Evolutionary conservation across 208 protist species (phyloP).

Genomic region (Wallacemonas rigidus): DNA sequence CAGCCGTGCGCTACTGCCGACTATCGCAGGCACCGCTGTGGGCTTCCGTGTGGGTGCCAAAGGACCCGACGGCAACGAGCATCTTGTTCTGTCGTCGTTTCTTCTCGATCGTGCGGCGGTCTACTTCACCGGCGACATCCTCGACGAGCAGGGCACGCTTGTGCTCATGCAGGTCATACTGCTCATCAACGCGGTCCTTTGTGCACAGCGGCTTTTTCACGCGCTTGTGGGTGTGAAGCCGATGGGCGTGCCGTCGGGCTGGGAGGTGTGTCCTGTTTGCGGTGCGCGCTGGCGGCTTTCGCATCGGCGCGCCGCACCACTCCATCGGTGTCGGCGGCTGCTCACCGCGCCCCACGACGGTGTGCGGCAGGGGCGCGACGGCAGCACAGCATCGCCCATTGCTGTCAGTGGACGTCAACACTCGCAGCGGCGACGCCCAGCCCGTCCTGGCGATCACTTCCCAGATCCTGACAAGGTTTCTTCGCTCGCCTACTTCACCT

Average conservation of each 20-base stretch:
- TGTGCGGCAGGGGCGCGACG: neutral
- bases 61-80: neutral
- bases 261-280: constrained; percentile 67
- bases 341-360: neutral
- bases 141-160: constrained; percentile 20
- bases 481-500: constrained; percentile 34
- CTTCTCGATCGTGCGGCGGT: neutral
- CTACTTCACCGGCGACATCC: constrained; percentile 8
- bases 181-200: constrained; percentile 37
- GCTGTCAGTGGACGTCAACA: neutral
- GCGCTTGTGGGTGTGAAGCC: constrained; percentile 62
- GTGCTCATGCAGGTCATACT: constrained; percentile 46
- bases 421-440: constrained; percentile 15
- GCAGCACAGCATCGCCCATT: constrained; percentile 1
- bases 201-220: constrained; percentile 65
- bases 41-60: neutral
- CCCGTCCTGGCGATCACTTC: constrained; percentile 54
- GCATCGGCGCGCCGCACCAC: constrained; percentile 1
- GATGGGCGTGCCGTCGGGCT: constrained; percentile 56
- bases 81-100: neutral
- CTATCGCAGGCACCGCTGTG: neutral
- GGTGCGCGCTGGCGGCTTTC: constrained; percentile 38
- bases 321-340: constrained; percentile 4
- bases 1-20: neutral
- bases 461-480: constrained; percentile 52